Conservation (phyloP, 2,329 filamentous ascomycete species). For the Pleurostoma richardsiae region DNA sequence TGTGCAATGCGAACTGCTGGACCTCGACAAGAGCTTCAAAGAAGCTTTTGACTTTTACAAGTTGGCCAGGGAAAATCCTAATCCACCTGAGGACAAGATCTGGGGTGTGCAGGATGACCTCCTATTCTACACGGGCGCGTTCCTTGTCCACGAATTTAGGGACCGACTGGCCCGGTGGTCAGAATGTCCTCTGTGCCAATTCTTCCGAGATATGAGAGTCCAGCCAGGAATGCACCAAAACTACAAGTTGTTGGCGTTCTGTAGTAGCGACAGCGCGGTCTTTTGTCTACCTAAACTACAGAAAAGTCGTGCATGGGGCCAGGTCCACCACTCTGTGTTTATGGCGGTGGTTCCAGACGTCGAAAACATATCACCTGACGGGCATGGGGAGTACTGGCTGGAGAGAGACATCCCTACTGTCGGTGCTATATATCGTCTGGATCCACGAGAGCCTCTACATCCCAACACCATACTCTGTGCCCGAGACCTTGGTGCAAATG, state of each 20-base stretch:
- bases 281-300: neutral
- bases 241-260: neutral
- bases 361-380: neutral
- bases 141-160: neutral
- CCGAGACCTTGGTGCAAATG: neutral
- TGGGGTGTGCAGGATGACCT: neutral
- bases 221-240: neutral
- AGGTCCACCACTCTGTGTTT: neutral
- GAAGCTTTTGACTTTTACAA: neutral
- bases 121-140: neutral
- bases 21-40: neutral
- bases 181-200: neutral
- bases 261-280: neutral
- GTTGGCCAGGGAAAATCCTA: neutral
- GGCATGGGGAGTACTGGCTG: neutral
- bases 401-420: neutral
- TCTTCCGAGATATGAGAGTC: neutral
- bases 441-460: neutral
- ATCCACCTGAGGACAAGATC: no score
- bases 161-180: neutral
- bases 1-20: neutral
- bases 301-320: neutral
- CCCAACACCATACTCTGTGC: neutral
- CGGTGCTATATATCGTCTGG: neutral
- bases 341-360: neutral